Evolutionary conservation across 495 filamentous ascomycete species (phyloP).

Genomic region (Penicillium soppii): DNA sequence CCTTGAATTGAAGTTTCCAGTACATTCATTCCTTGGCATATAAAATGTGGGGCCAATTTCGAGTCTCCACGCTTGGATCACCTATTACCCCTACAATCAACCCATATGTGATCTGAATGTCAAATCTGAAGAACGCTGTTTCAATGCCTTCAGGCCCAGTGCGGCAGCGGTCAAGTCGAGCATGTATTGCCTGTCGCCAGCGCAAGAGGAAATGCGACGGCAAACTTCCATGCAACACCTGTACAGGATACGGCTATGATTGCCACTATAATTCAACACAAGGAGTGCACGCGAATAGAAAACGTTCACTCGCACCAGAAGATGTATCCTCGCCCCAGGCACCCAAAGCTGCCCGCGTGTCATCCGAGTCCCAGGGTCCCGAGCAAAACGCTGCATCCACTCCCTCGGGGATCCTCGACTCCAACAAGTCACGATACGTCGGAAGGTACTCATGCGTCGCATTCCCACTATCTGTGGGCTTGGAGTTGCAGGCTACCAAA

Average conservation of each 20-base stretch:
- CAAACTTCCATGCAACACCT: slow-evolving; percentile 37
- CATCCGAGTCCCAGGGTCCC: not conserved
- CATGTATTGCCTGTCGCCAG: slow-evolving; percentile 42
- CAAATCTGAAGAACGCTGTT: no score
- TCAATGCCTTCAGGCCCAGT: slow-evolving; percentile 11
- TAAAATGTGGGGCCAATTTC: no score
- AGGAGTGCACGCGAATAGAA: not conserved
- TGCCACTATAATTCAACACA: slow-evolving; percentile 29
- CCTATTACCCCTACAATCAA: no score
- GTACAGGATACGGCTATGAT: slow-evolving; percentile 40
- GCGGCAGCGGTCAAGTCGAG: slow-evolving; percentile 31
- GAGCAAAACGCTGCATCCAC: slow-evolving; percentile 11
- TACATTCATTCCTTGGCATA: no score
- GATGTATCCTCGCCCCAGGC: not conserved
- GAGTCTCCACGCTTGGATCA: no score
- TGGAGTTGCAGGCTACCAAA: slow-evolving; percentile 35
- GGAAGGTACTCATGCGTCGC: slow-evolving; percentile 42
- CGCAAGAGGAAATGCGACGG: slow-evolving; percentile 47
- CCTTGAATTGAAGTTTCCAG: no score
- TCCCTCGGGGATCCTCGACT: slow-evolving; percentile 18
- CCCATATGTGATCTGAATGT: no score
- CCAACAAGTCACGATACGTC: slow-evolving; percentile 31
- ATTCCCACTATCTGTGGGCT: slow-evolving; percentile 40
- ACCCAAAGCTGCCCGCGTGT: slow-evolving; percentile 4
- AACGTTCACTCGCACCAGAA: not conserved